Percentiles rank a stretch among this genome's conserved stretches.
Conservation (phyloP, 1,284 basidiomycete genomes). For the Cryptococcus depauperatus region DNA sequence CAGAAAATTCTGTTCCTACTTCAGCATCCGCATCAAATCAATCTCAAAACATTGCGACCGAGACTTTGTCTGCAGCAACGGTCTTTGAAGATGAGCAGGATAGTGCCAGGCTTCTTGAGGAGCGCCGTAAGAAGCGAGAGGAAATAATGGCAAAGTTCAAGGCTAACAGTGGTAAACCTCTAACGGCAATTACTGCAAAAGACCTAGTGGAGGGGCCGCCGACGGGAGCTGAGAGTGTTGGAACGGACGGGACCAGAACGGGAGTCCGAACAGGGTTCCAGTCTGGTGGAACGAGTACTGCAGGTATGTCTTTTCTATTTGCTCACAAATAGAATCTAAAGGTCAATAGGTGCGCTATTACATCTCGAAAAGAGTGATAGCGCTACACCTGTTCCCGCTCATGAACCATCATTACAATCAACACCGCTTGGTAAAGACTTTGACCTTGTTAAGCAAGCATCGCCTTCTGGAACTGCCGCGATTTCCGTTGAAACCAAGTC, state of each 20-base stretch:
- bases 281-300: constrained; percentile 11
- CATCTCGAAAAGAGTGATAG: too few species aligned
- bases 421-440: constrained; percentile 37
- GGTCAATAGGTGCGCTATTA: too few species aligned
- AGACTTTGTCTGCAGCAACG: too few species aligned
- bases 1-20: background rate
- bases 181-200: constrained; percentile 3
- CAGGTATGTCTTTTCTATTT: constrained; percentile 18
- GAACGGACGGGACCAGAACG: constrained; percentile 28
- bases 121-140: constrained; percentile 67
- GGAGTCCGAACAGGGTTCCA: constrained; percentile 27
- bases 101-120: constrained; percentile 65
- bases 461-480: constrained; percentile 12
- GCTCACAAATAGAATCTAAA: too few species aligned
- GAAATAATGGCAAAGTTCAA: constrained; percentile 77
- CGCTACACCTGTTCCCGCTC: constrained; percentile 19
- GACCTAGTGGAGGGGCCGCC: constrained; percentile 11
- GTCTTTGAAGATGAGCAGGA: constrained; percentile 50
- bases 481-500: constrained; percentile 10
- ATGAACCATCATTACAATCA: constrained; percentile 27
- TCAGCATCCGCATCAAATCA: too few species aligned
- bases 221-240: constrained; percentile 32
- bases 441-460: constrained; percentile 31
- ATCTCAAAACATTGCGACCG: too few species aligned
- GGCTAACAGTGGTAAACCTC: constrained; percentile 24